Percentiles rank a stretch among this genome's conserved stretches.
Conservation (phyloP, 2,329 filamentous ascomycete genomes). For the Biscogniauxia marginata region DNA sequence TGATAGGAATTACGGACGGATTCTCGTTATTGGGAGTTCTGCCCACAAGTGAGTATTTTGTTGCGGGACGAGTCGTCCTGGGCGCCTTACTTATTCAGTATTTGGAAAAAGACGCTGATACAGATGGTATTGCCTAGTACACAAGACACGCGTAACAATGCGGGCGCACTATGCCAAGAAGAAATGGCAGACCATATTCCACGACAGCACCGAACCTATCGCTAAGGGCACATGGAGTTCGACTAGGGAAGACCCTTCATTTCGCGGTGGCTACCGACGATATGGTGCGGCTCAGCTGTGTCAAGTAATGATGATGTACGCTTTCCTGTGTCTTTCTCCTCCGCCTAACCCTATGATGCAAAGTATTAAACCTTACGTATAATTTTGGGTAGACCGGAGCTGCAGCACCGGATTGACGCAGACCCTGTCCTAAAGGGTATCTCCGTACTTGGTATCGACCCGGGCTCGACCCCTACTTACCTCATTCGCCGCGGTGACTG, state of each 20-base stretch:
- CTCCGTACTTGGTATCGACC: constrained; percentile 19
- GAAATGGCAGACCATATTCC: constrained; percentile 18
- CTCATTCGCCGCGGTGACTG: constrained; percentile 5
- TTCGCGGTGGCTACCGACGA: constrained; percentile 22
- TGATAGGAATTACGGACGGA: constrained; percentile 16
- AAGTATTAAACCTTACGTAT: neutral
- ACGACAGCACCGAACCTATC: constrained; percentile 18
- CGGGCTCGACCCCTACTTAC: constrained; percentile 7
- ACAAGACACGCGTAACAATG: constrained; percentile 6
- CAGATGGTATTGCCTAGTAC: neutral
- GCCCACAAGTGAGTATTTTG: constrained; percentile 33
- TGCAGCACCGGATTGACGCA: constrained; percentile 22
- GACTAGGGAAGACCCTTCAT: constrained; percentile 22
- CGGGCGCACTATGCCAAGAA: constrained; percentile 8
- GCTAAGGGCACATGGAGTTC: constrained; percentile 26
- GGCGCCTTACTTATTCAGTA: neutral
- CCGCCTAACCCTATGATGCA: neutral
- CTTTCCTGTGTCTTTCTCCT: neutral
- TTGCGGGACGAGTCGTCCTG: too few relatives aligned
- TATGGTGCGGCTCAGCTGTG: constrained; percentile 30
- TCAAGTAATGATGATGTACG: constrained; percentile 28
- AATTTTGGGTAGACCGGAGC: constrained; percentile 10
- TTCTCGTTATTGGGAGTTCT: constrained; percentile 21
- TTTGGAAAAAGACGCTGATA: neutral
- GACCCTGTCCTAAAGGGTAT: constrained; percentile 17